Evolutionary conservation across 1,139 yeast species (phyloP).

Genomic region (Lodderomyces pseudojiufengensis): DNA sequence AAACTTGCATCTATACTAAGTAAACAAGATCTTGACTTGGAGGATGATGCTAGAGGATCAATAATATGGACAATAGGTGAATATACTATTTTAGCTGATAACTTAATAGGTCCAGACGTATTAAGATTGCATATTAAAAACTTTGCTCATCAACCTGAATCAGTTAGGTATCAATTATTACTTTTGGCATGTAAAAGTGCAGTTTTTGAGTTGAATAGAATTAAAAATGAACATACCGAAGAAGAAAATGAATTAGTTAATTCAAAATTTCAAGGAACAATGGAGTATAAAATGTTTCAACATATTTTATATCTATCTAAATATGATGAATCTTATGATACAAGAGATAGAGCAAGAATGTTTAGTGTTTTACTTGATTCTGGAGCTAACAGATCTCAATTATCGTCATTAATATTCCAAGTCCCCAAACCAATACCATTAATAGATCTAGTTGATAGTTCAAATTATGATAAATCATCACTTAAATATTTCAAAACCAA

Average conservation of each 20-base stretch:
- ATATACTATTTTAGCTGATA: conserved; percentile 43
- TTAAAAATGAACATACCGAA: conserved; percentile 17
- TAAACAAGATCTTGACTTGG: conserved; percentile 25
- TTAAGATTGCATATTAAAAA: conserved; percentile 54
- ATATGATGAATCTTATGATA: conserved; percentile 73
- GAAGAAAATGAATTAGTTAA: conserved; percentile 15
- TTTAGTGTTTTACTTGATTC: conserved; percentile 48
- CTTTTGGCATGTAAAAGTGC: conserved; percentile 71
- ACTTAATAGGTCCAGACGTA: conserved; percentile 70
- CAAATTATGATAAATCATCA: conserved; percentile 9
- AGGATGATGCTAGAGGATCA: conserved; percentile 67
- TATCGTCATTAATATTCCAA: conserved; percentile 76
- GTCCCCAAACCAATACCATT: conserved; percentile 73
- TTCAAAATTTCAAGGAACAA: conserved; percentile 23
- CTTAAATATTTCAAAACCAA: conserved; percentile 23
- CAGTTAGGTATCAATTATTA: conserved; percentile 68
- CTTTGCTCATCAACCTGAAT: conserved; percentile 54
- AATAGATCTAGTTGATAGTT: conserved; percentile 3
- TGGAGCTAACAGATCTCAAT: conserved; percentile 37
- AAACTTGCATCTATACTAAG: conserved; percentile 32
- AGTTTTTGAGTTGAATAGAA: conserved; percentile 48
- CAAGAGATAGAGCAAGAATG: conserved; percentile 83
- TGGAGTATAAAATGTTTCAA: conserved; percentile 55
- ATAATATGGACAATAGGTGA: conserved; percentile 93
- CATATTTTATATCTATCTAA: conserved; percentile 63